Evolutionary conservation across 1,284 basidiomycete species (phyloP).

Genomic region (Cryptococcus hybrid): DNA sequence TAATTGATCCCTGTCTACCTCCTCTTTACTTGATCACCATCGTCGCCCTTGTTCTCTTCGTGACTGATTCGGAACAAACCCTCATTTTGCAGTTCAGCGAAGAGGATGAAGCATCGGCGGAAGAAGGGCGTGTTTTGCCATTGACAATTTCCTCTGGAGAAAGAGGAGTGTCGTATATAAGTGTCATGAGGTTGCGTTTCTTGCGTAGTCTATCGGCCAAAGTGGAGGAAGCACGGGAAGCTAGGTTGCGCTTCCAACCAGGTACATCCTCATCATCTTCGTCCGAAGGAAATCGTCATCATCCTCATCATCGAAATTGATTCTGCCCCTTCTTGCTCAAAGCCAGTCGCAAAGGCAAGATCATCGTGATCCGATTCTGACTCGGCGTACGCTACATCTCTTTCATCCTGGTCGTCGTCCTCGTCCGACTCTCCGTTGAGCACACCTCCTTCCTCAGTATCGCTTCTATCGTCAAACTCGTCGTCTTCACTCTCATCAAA

Average conservation of each 20-base stretch:
- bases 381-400: conserved; percentile 67
- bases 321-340: conserved; percentile 51
- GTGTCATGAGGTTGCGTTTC: conserved; percentile 73
- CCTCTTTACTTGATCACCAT: conserved; percentile 68
- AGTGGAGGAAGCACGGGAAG: conserved; percentile 59
- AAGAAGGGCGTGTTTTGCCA: conserved; percentile 49
- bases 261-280: conserved; percentile 55
- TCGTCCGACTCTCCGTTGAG: conserved; percentile 48
- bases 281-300: conserved; percentile 48
- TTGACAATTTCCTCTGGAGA: conserved; percentile 69
- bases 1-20: conserved; percentile 56
- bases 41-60: conserved; percentile 48
- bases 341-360: conserved; percentile 45
- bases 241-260: conserved; percentile 75
- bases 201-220: conserved; percentile 54
- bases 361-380: conserved; percentile 63
- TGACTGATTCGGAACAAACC: conserved; percentile 71
- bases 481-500: conserved; percentile 44
- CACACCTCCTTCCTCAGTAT: conserved; percentile 43
- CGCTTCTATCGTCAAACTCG: conserved; percentile 41
- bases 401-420: conserved; percentile 39
- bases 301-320: conserved; percentile 45
- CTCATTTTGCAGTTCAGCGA: conserved; percentile 51
- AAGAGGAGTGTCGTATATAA: conserved; percentile 75
- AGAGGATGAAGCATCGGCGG: conserved; percentile 44